Evolutionary conservation across 2,329 filamentous ascomycete genomes (phyloP), one percentile per base, ranked within the genome.

Genomic region (Colletotrichum godetiae): DNA sequence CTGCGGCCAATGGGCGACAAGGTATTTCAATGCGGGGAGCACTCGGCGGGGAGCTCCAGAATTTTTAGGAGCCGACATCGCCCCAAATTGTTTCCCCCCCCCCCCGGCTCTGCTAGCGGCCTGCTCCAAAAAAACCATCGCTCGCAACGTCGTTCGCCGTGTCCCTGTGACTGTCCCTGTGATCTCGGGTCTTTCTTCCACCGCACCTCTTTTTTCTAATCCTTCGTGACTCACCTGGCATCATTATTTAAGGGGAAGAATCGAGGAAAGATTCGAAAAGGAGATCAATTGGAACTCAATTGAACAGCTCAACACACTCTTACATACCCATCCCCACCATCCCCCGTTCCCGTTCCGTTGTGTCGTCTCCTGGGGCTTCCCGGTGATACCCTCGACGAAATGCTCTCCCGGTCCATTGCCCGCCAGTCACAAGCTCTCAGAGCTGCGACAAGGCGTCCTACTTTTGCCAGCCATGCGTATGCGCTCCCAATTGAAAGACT

Each of bases 51-150:
- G 76, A 78, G 76, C 76, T 77, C 64, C 76, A 73, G 53, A 69
- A 72, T 75, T 77, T 79, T 79, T 77, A 75, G 61, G 67, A 76
- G 78, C 79, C 80, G 80, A 78, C 75, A 77, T 81, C 80, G 80
- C 79, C 77, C 78, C 77, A 75, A 79, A 42, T 19, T 78, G 75
- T 49, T 49, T 60, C 63, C 59, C 35, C 62, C 55, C 53, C 66
- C n/a, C 58, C 35, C 29, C 27, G 11, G 60, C 6, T 53, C 46
- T 63, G 29, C 52, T 42, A 19, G 62, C 42, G 24, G 22, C 35
- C 35, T 35, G 46, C 52, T n/a, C 55, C n/a, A 61, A 22, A 29
- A 59, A 63, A 64, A 49, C 46, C 19, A 57, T 59, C 70, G 29
- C 35, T 61, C 42, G 35, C 35, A 59, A 59, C 29, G 52, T 68